A percentile compares a stretch with the other conserved stretches of the same genome.
Evolutionary conservation across 2,329 filamentous ascomycete species (phyloP).

Genomic region (Zymoseptoria brevis): DNA sequence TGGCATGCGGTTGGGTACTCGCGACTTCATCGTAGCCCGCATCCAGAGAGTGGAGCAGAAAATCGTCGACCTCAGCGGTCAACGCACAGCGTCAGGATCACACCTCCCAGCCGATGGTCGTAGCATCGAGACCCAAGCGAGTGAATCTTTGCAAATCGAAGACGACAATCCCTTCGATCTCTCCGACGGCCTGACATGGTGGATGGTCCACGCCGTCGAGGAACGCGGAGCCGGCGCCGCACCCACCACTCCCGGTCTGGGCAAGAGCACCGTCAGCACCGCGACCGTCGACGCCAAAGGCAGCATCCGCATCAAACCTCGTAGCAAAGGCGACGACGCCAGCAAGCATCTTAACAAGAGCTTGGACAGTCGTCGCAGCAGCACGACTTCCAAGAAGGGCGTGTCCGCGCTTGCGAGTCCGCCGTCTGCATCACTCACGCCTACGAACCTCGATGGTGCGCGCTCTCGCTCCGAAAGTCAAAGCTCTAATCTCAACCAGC

Average conservation of each 20-base stretch:
- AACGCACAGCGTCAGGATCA: constrained; percentile 40
- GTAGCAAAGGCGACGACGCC: constrained; percentile 37
- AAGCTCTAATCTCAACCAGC: constrained; percentile 12
- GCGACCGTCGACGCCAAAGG: constrained; percentile 82
- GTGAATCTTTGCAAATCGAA: constrained; percentile 48
- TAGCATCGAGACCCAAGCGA: constrained; percentile 42
- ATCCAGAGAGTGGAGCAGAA: constrained; percentile 88
- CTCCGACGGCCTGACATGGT: constrained; percentile 91
- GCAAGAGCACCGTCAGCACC: constrained; percentile 83
- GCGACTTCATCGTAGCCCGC: constrained; percentile 94
- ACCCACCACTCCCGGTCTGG: constrained; percentile 83
- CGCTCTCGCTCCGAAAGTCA: constrained; percentile 19
- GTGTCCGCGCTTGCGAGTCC: constrained; percentile 32
- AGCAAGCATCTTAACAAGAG: constrained; percentile 62
- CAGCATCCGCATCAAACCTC: constrained; percentile 43
- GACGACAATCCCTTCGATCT: constrained; percentile 97
- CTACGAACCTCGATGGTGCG: constrained; percentile 4
- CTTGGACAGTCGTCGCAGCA: constrained; percentile 83
- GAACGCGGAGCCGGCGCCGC: constrained; percentile 67
- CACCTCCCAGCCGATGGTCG: constrained; percentile 27
- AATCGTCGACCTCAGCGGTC: constrained; percentile 72
- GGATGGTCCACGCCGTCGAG: constrained; percentile 85
- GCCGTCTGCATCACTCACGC: constrained; percentile 6
- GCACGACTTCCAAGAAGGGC: constrained; percentile 74
- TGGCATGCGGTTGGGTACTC: constrained; percentile 68